These are phyloP conservation scores for Syzygium aqueum DNA, from an alignment of 345 rosid genomes.

Conservation along the genomic window DNA sequence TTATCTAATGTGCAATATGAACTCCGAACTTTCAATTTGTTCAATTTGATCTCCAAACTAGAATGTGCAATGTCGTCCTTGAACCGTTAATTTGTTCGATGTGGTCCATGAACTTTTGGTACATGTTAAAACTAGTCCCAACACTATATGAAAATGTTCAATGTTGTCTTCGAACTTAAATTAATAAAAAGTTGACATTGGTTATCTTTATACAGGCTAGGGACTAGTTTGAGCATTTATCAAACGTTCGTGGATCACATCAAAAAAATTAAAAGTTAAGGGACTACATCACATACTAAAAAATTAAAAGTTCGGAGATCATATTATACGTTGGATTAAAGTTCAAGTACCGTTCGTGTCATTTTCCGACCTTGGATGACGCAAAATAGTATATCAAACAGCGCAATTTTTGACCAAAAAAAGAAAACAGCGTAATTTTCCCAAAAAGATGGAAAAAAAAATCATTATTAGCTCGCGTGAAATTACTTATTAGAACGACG, in stretches of 20 bases:
- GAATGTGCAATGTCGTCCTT: no score
- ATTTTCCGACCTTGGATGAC: accelerated
- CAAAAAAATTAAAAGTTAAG: accelerated
- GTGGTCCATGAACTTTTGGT: no score
- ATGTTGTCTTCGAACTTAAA: accelerated
- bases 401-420: no score
- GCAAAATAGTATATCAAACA: no score
- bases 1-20: accelerated
- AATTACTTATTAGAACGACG: neutral
- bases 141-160: accelerated
- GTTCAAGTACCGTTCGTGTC: accelerated
- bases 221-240: accelerated
- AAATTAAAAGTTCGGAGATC: no score
- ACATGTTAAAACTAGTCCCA: accelerated
- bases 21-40: accelerated
- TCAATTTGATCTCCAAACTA: no score
- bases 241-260: accelerated
- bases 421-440: no score
- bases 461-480: neutral
- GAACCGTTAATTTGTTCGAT: no score
- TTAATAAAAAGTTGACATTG: accelerated
- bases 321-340: no score
- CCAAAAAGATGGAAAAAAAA: no score
- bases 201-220: accelerated
- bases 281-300: no score